These are phyloP conservation scores for Leucocoprinus leucothites DNA, from an alignment of 768 basidiomycete species.

Conservation along the genomic window DNA sequence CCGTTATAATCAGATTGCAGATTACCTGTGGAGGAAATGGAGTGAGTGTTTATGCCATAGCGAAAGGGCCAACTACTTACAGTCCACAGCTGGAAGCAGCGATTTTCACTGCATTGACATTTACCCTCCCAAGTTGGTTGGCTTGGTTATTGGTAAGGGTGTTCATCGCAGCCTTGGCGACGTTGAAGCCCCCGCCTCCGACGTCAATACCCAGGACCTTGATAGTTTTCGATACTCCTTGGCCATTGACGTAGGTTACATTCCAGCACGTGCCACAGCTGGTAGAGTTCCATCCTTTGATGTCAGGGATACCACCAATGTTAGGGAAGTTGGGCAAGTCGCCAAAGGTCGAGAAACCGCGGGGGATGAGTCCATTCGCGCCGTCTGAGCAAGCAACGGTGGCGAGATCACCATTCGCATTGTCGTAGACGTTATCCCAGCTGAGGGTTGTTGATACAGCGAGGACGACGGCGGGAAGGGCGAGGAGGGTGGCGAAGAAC, in stretches of 20 bases:
- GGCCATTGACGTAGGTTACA: slow-evolving; percentile 40
- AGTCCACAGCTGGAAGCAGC: slow-evolving; percentile 48
- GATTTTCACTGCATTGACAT: slow-evolving; percentile 41
- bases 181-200: slow-evolving; percentile 40
- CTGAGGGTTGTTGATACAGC: slow-evolving; percentile 18
- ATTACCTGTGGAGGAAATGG: background rate
- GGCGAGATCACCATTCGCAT: slow-evolving; percentile 32
- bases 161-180: slow-evolving; percentile 54
- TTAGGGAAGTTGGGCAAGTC: slow-evolving; percentile 55
- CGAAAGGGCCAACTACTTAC: slow-evolving; percentile 14
- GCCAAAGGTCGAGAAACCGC: slow-evolving; percentile 46
- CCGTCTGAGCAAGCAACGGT: slow-evolving; percentile 48
- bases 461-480: slow-evolving; percentile 15
- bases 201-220: slow-evolving; percentile 53
- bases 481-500: slow-evolving; percentile 22
- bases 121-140: slow-evolving; percentile 42
- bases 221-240: slow-evolving; percentile 32
- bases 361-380: slow-evolving; percentile 45
- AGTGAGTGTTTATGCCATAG: background rate
- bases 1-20: background rate
- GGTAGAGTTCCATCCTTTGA: slow-evolving; percentile 47
- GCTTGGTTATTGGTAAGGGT: slow-evolving; percentile 46
- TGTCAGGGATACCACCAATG: slow-evolving; percentile 53
- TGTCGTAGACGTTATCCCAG: slow-evolving; percentile 54
- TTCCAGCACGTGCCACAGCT: slow-evolving; percentile 62